A percentile compares a stretch with the other conserved stretches of the same genome.
These are phyloP conservation scores for Colletotrichum caudatum DNA, from an alignment of 2,329 filamentous ascomycete species.

Conservation along the genomic window DNA sequence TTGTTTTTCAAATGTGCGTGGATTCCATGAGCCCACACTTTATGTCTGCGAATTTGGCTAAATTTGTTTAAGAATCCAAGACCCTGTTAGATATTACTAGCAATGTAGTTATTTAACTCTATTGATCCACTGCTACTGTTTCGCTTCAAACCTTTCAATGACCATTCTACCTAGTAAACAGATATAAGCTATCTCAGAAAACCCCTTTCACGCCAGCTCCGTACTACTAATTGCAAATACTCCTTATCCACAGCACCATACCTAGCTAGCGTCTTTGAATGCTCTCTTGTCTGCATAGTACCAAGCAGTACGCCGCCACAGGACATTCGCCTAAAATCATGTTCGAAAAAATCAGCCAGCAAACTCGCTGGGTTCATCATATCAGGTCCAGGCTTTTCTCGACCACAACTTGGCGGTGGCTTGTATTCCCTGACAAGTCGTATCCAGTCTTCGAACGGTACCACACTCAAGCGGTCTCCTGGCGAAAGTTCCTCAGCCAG, in stretches of 20 bases:
- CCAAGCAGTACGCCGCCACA: background rate
- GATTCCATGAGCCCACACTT: no score
- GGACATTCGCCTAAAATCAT: background rate
- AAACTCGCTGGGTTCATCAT: background rate
- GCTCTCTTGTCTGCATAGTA: background rate
- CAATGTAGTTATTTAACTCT: no score
- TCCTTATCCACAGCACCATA: background rate
- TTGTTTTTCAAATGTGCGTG: background rate
- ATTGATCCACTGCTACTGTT: no score
- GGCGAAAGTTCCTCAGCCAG: background rate
- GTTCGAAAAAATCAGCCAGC: background rate
- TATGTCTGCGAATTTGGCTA: no score
- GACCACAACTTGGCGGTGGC: background rate
- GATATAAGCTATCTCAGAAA: slow-evolving; percentile 14
- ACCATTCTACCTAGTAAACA: no score
- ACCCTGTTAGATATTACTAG: no score
- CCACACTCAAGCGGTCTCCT: background rate
- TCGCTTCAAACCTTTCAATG: no score
- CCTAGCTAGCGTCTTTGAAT: background rate
- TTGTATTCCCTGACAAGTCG: slow-evolving; percentile 5
- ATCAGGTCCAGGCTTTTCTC: background rate
- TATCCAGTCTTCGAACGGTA: background rate
- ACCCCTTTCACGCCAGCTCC: background rate
- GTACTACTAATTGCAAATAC: background rate
- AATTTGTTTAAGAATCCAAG: no score